A percentile compares a stretch with the other conserved stretches of the same genome.
phyloP scores from a whole-genome alignment of 2,329 filamentous ascomycete species.

The Rutstroemia sydowiana region DNA sequence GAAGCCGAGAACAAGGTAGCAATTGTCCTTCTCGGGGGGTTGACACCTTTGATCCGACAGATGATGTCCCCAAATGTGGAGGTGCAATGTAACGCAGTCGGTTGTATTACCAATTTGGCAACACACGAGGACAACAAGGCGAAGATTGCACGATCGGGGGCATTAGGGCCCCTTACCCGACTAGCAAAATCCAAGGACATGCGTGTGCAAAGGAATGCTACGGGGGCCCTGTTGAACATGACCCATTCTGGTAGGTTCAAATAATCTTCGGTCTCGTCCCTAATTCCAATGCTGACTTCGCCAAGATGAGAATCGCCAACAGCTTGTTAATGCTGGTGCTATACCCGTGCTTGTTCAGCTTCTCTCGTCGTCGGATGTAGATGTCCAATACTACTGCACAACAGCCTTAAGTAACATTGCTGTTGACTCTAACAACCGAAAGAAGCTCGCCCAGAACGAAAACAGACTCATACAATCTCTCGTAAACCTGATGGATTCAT shows the following conservation, averaged over 20 bases:
- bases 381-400: slow-evolving; percentile 99
- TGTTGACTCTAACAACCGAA: slow-evolving; percentile 84
- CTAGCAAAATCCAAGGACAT: slow-evolving; percentile 97
- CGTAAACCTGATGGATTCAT: slow-evolving; percentile 94
- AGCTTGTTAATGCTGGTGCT: slow-evolving; percentile 94
- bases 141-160: slow-evolving; percentile 92
- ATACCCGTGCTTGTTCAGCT: slow-evolving; percentile 95
- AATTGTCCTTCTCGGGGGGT: slow-evolving; percentile 85
- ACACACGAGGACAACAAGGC: slow-evolving; percentile 99
- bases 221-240: slow-evolving; percentile 95
- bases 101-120: slow-evolving; percentile 95
- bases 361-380: slow-evolving; percentile 84
- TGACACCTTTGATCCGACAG: slow-evolving; percentile 87
- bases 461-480: slow-evolving; percentile 86
- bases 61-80: slow-evolving; percentile 98
- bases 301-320: slow-evolving; percentile 90
- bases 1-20: slow-evolving; percentile 97
- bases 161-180: slow-evolving; percentile 80
- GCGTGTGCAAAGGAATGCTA: slow-evolving; percentile 96
- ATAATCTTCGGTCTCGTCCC: background rate
- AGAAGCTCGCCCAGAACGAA: slow-evolving; percentile 85
- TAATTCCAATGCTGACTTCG: slow-evolving; percentile 12
- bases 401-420: slow-evolving; percentile 98
- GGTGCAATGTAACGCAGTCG: slow-evolving; percentile 97
- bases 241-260: slow-evolving; percentile 78